phyloP scores from a whole-genome alignment of 495 filamentous ascomycete genomes.

The Aspergillus funiculosus region DNA sequence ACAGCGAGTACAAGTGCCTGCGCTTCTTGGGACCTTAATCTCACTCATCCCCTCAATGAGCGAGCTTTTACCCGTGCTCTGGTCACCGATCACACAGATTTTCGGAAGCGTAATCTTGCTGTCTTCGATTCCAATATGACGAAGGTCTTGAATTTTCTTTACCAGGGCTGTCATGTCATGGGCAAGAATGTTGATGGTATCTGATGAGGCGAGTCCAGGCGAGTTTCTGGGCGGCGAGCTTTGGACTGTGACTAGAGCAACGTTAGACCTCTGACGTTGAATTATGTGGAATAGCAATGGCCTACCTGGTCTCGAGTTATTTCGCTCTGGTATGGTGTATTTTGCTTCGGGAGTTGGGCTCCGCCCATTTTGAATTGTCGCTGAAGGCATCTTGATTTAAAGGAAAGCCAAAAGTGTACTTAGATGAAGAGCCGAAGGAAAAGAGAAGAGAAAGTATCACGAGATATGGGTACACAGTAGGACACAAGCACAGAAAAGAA shows the following conservation, averaged over 20 bases:
- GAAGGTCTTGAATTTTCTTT: constrained; percentile 41
- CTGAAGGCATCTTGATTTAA: background rate
- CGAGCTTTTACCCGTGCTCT: constrained; percentile 73
- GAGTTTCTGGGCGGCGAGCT: background rate
- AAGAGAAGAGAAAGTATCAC: too few relatives aligned
- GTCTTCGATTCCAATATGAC: constrained; percentile 46
- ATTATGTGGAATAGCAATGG: background rate
- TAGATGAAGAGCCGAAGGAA: too few relatives aligned
- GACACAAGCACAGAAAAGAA: too few relatives aligned
- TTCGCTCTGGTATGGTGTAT: background rate
- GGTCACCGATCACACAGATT: constrained; percentile 74
- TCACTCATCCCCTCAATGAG: constrained; percentile 74
- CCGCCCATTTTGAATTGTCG: background rate
- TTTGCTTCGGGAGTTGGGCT: constrained; percentile 1
- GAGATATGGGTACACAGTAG: too few relatives aligned
- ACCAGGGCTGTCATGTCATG: constrained; percentile 40
- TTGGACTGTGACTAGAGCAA: background rate
- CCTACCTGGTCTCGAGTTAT: background rate
- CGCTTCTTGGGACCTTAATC: constrained; percentile 65
- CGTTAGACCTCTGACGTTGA: constrained; percentile 1
- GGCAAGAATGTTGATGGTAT: constrained; percentile 29
- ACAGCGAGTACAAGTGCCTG: constrained; percentile 69
- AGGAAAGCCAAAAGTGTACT: too few relatives aligned
- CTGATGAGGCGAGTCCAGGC: background rate
- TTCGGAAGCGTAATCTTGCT: constrained; percentile 62